These are phyloP conservation scores for Fusarium neocosmosporiellum DNA, from an alignment of 2,329 filamentous ascomycete genomes.

Conservation along the genomic window DNA sequence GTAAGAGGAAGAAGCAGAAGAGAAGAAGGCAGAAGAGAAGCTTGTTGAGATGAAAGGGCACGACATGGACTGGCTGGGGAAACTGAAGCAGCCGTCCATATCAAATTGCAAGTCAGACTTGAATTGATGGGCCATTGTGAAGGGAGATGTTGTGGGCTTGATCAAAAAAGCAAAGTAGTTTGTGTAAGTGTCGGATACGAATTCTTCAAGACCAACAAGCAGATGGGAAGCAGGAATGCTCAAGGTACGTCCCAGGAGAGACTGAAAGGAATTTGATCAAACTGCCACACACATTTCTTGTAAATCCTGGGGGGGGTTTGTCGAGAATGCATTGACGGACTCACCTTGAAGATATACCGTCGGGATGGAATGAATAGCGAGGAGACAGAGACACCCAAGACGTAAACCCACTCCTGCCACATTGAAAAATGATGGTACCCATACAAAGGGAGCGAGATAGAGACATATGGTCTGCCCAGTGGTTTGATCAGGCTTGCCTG, in stretches of 20 bases:
- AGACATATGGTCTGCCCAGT: neutral
- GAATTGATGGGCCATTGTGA: constrained; percentile 12
- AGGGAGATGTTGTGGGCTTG: neutral
- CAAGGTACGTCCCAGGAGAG: neutral
- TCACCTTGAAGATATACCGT: neutral
- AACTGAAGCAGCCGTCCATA: constrained; percentile 52
- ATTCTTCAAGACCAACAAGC: neutral
- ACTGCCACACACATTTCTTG: neutral
- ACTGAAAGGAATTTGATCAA: neutral
- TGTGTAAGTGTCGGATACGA: neutral
- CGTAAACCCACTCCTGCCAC: neutral
- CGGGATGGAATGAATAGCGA: neutral
- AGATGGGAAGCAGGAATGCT: neutral
- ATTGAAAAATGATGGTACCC: neutral
- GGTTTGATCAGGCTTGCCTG: neutral
- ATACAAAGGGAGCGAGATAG: neutral
- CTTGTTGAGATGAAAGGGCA: constrained; percentile 48
- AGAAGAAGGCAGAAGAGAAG: constrained; percentile 55
- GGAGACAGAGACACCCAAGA: neutral
- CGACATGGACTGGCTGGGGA: constrained; percentile 48
- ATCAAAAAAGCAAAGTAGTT: neutral
- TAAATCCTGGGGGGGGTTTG: neutral
- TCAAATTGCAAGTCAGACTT: constrained; percentile 49
- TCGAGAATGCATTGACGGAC: neutral
- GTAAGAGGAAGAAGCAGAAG: constrained; percentile 54